Base-by-base conservation (phyloP, 1,284 basidiomycete genomes). In the Ceratobasidium sp. region DNA sequence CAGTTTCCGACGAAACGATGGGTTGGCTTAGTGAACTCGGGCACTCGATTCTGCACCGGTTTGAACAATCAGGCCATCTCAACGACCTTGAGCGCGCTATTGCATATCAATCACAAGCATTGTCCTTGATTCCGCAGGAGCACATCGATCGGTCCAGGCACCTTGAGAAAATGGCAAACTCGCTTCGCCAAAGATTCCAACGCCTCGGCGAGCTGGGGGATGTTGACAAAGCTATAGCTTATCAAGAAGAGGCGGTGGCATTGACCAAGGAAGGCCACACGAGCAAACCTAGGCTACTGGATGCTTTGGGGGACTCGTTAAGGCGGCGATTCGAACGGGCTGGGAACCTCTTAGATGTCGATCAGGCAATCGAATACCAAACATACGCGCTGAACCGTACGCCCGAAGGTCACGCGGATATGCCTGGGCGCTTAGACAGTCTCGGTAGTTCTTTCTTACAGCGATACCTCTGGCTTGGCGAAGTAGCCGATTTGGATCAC, bases 351-450 rank as follows among this genome's bases (percentile, higher is more conserved):
- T 11, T 15, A 24, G 59, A 60, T 60, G n/a, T 60, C 5, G 59
- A 60, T 5, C 17, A 41, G 14, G 31, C 59, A 24, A 60, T 60
- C 22, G 36, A 41, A 36, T 41, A 33, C 41, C 41, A 45, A 22
- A 7, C 19, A n/a, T 24, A 19, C 6, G 59, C 59, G 22, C 15
- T 45, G n/a, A 9, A 1, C 17, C 33, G 7, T 5, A 45, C 41
- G 31, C 59, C 59, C 9, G 29, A 22, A n/a, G 33, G 22, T 17
- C 36, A 60, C 33, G 59, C 59, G 31, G 59, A n/a, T 15, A 59
- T 29, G 31, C 56, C 33, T 11, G 31, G 33, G 5, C 27, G 27
- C 3, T 36, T 59, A 31, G 29, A 59, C 14, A 59, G 56, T 59
- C 27, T 29, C 11, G 56, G 33, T 9, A 59, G 33, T 29, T 59